Percentiles rank a stretch among this genome's conserved stretches.
Evolutionary conservation across 306 rosid species (phyloP).

Genomic region (Malus orientalis): DNA sequence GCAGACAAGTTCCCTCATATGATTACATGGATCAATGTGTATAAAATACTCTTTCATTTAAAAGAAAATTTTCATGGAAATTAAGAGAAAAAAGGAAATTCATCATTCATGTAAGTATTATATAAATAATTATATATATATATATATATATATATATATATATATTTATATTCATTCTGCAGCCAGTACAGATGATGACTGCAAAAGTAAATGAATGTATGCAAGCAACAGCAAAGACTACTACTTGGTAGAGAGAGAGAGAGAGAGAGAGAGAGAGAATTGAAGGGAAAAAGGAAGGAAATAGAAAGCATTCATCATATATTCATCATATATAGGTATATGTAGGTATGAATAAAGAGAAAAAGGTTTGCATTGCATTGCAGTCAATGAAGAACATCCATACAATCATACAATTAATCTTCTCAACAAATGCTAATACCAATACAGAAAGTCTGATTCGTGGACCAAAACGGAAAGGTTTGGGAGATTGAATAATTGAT

Average conservation of each 20-base stretch:
- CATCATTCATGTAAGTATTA: not conserved
- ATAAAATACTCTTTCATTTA: not conserved
- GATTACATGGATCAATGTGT: not conserved
- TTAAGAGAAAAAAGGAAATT: not conserved
- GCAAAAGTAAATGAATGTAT: constrained; percentile 24
- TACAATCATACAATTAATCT: constrained; percentile 2
- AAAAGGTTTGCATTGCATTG: not conserved
- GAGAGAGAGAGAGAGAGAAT: not conserved
- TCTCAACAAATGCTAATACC: not conserved
- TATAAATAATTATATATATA: not conserved
- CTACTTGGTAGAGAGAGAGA: not conserved
- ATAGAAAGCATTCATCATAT: not conserved
- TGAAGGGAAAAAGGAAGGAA: no score
- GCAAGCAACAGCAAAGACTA: constrained; percentile 15
- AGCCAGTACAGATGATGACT: not conserved
- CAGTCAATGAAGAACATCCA: constrained; percentile 10
- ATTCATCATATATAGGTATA: not conserved
- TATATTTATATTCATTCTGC: not conserved
- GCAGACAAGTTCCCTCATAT: constrained; percentile 5
- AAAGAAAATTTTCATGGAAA: not conserved
- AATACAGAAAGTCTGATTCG: not conserved
- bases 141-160: no score
- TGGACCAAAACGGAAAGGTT: constrained; percentile 22
- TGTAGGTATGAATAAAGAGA: not conserved
- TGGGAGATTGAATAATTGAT: constrained; percentile 2